Evolutionary conservation across 1,284 basidiomycete genomes (phyloP), one percentile per base, ranked within the genome.

Genomic region (Marasmius sp.): DNA sequence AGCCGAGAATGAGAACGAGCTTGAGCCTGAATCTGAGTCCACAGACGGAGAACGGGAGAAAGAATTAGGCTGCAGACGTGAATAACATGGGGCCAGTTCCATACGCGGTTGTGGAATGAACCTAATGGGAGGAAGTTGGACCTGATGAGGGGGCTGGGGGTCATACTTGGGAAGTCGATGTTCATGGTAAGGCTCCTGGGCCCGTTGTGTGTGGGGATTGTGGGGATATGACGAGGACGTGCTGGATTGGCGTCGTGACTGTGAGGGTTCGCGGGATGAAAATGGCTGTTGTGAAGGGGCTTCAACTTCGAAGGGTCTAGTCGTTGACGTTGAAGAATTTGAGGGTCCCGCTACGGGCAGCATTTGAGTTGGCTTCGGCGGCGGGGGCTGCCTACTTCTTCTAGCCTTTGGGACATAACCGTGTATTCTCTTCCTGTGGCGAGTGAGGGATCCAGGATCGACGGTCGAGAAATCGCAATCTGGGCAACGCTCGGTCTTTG

Each of bases 401-500:
- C 61, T 48, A 43, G 58, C 55, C 43, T 63, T 63, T 6, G 62
- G 62, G 12, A 63, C 45, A 20, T 63, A 63, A 14, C 62, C 62
- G 18, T 63, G 62, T 53, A 63, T 63, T 45, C 62, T 45, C 37
- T 63, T 63, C 48, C 62, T 52, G 39, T 63, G 62, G 18, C 62
- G 54, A 11, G 62, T 63, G 16, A 63, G 38, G 10, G 62, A 63
- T 3, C 62, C 62, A 22, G 62, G 62, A 54, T 63, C 62, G 3
- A 63, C 62, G 7, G 62, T 63, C 5, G 59, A 54, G 33, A 63
- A 63, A 33, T 63, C 62, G 41, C 62, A 63, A 33, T 63, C 62
- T 36, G 62, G 62, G 43, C 62, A 63, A 27, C 43, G 49, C 27
- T 55, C 60, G 27, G 62, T 63, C 34, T 63, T 63, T 18, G 55